Base-by-base conservation (phyloP, 768 basidiomycete species). In the Auriscalpium vulgare region DNA sequence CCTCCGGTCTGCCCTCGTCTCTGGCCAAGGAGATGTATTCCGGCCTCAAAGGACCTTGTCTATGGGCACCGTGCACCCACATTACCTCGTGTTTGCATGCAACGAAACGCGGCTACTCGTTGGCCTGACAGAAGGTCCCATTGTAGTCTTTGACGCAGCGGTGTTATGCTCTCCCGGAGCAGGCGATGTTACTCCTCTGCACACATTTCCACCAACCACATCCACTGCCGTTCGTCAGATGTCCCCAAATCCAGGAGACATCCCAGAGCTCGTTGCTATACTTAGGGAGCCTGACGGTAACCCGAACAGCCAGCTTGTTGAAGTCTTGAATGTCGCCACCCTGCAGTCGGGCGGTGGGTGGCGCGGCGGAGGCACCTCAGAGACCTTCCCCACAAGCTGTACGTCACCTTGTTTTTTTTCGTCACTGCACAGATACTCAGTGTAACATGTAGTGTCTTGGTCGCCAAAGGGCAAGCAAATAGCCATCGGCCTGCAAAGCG, bases 391-490 rank as follows among this genome's bases (percentile, higher is more conserved):
- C 1, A 78, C 78, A 9, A 78, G 83, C 56, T 74, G 88, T 88
- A 54, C 56, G 84, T 74, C n/a, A 44, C 17, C 19, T 37, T 53
- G 44, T 58, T 38, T 50, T 51, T 36, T 34, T 6, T n/a, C n/a
- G 3, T 0, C 37, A 47, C 52, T 47, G 37, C 54, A 60, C 23
- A 47, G 19, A 29, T 62, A 63, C 50, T 60, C 37, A 59, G 16
- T 45, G 9, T 21, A 4, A n/a, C 52, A 47, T 52, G 10, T 55
- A 91, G 90, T 85, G 9, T 80, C 86, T 11, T 92, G 90, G 89
- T 91, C 89, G 3, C 87, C 89, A 1, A 90, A 89, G 67, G 90
- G 89, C 47, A 92, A 89, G 65, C 89, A 91, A 55, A 74, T 92
- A 44, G 88, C 87, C 1, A 78, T 92, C 47, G 90, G 85, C 21